Evolutionary conservation across 2,329 filamentous ascomycete genomes (phyloP).

Genomic region (Plenodomus biglobosus): DNA sequence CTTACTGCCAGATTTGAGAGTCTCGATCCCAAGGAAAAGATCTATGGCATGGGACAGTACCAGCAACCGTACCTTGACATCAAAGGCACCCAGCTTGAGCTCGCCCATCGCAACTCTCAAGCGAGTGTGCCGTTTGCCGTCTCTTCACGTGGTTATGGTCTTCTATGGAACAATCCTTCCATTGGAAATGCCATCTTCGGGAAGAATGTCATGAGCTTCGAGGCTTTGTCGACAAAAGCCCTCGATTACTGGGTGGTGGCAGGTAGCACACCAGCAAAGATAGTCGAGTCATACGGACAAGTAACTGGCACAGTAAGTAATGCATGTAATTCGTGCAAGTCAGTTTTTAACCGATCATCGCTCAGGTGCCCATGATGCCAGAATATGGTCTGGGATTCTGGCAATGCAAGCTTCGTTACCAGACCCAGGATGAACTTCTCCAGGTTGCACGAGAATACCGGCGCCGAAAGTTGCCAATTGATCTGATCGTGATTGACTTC

Average conservation of each 20-base stretch:
- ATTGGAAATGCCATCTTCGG: constrained; percentile 64
- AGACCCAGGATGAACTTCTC: constrained; percentile 65
- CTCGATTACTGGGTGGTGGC: constrained; percentile 68
- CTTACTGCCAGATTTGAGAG: constrained; percentile 63
- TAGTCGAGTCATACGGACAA: constrained; percentile 58
- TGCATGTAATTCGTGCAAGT: too few species aligned
- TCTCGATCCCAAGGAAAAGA: constrained; percentile 56
- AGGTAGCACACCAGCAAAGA: constrained; percentile 57
- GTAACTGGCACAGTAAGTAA: too few species aligned
- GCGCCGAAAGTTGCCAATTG: constrained; percentile 58
- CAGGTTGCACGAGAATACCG: constrained; percentile 62
- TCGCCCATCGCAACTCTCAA: constrained; percentile 68
- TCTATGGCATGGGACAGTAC: constrained; percentile 72
- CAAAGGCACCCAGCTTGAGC: constrained; percentile 63
- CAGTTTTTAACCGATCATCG: too few species aligned
- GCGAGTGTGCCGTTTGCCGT: constrained; percentile 65
- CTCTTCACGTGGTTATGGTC: constrained; percentile 62
- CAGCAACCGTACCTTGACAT: constrained; percentile 65
- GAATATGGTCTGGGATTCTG: constrained; percentile 69
- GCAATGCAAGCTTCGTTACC: constrained; percentile 68
- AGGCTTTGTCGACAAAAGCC: constrained; percentile 59
- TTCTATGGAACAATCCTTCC: constrained; percentile 68
- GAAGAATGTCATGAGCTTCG: constrained; percentile 63
- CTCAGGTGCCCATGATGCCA: constrained; percentile 67
- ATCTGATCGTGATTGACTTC: constrained; percentile 68